Evolutionary conservation across 2,329 filamentous ascomycete species (phyloP), one percentile per base, ranked within the genome.

Genomic region (Exserohilum turcica): DNA sequence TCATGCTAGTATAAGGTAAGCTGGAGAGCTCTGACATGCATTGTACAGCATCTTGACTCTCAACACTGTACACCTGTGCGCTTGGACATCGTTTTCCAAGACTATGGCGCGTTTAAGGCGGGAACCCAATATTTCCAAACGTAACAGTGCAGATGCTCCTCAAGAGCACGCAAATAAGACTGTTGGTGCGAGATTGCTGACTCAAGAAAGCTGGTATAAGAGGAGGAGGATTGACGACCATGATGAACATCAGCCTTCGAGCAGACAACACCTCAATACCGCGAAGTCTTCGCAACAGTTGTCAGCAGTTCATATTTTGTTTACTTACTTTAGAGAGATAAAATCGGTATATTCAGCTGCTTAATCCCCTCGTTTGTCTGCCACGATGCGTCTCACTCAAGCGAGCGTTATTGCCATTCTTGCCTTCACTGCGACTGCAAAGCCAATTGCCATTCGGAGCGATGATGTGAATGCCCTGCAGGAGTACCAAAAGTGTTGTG

Each of bases 381-480:
- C 33, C 45, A 53, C 21, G 13, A 60, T 60, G 57, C 57, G 54
- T 55, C 50, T 60, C 32, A 48, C 51, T 32, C 57, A 60, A 42
- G 54, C 57, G 16, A 51, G 51, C 37, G 16, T 57, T 38, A 51
- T 60, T 31, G 57, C 57, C 45, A 55, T 60, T 6, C 32, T 60
- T 31, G 54, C 54, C 33, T 54, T 51, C 45, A 60, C 54, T 38
- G 54, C 48, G 5, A 52, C 54, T 33, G 54, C 57, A 24, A 60
- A 42, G 19, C 57, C 57, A 13, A 48, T 60, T n/a, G 48, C 47
- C 28, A 48, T 42, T n/a, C 54, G 54, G 43, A 31, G 35, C 18
- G 46, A 49, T 27, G 52, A 54, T 31, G 39, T 37, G 15, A 54
- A 54, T 33, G 32, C 45, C n/a, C 36, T 31, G 21, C 18, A 51